These are phyloP conservation scores for Fusarium albidum DNA, from an alignment of 2,329 filamentous ascomycete species.

Conservation along the genomic window DNA sequence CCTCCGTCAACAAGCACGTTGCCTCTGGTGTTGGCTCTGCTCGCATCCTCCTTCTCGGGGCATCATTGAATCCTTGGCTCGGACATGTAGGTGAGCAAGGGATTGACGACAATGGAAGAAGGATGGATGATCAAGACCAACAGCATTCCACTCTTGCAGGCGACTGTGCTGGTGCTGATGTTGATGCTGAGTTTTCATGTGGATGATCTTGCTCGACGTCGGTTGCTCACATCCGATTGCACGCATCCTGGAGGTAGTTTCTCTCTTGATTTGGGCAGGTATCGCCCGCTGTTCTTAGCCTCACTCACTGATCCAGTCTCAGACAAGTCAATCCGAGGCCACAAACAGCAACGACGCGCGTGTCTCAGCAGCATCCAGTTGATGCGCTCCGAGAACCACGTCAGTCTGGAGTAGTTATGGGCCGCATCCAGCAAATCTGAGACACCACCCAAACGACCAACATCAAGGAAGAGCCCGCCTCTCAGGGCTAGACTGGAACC, in stretches of 20 bases:
- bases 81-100: constrained; percentile 1
- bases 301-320: no score
- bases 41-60: not conserved
- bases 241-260: no score
- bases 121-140: not conserved
- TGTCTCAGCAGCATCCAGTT: constrained; percentile 11
- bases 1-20: constrained; percentile 5
- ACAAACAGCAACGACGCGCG: constrained; percentile 17
- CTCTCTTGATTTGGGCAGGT: no score
- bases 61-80: constrained; percentile 2
- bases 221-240: not conserved
- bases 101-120: constrained; percentile 5
- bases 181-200: constrained; percentile 13
- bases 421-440: constrained; percentile 23
- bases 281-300: no score
- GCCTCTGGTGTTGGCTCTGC: not conserved
- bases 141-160: constrained; percentile 8
- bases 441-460: constrained; percentile 25
- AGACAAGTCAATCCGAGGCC: not conserved
- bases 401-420: constrained; percentile 4
- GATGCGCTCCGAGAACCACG: constrained; percentile 5
- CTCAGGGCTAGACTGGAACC: constrained; percentile 7
- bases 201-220: constrained; percentile 1
- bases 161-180: constrained; percentile 10
- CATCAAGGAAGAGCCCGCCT: constrained; percentile 5